Base-by-base conservation (phyloP, 2,329 filamentous ascomycete genomes). In the Trichothecium sympodiale region DNA sequence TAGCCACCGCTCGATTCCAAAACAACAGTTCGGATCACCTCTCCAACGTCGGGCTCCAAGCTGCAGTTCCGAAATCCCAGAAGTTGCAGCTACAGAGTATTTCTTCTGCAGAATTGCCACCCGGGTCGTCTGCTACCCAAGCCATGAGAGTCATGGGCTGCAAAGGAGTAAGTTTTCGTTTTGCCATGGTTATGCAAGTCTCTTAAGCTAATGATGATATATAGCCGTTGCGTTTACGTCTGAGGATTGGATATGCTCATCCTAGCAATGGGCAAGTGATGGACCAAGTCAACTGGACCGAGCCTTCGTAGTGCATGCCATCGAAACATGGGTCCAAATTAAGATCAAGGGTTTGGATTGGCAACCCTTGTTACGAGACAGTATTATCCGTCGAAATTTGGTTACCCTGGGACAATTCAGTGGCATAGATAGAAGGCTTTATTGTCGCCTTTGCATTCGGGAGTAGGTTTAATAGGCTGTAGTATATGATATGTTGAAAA, bases 241-340 rank as follows among this genome's bases (percentile, higher is more conserved):
- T 98, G 51, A 87, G 87, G 61, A 75, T 98, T 51, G 78, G 75
- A 38, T 96, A 87, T 56, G 65, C 74, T 25, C 82, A 83, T 56
- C 76, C 81, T 38, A 72, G 74, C 39, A 74, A 68, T 17, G 77
- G 77, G 35, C 72, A 80, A 42, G 70, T 93, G 14, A 81, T 82
- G 54, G 91, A 98, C 52, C 88, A 96, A 61, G 87, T 96, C 39
- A 93, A 95, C 64, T 98, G 91, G 91, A 80, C 83, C 20, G 91
- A 98, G 61, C 80, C 86, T 37, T 67, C 61, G 35, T 65, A 25
- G 20, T 25, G 20, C 20, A 6, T 25, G 20, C 20, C 20, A 25
- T 10, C 6, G 20, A 6, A 25, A 6, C 20, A 25, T 25, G 20
- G 6, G 20, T 10, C 6, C 6, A 25, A 25, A 10, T 6, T 6